phyloP scores from a whole-genome alignment of 306 rosid genomes.

The Prinsepia uniflora region DNA sequence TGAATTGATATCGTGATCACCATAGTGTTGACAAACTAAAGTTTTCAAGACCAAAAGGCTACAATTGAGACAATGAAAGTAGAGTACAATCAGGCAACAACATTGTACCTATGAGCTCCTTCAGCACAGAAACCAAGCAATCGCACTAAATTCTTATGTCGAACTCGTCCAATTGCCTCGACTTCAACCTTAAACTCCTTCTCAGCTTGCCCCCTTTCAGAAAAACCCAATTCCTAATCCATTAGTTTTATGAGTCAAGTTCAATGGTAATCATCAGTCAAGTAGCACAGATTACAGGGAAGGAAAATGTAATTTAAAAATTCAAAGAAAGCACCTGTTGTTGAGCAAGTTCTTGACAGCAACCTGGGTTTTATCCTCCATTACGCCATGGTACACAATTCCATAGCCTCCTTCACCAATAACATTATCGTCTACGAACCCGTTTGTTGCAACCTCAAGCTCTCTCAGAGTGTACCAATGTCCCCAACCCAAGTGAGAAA shows the following conservation, averaged over 20 bases:
- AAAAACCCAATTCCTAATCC: constrained; percentile 3
- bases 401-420: constrained; percentile 94
- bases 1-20: neutral
- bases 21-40: neutral
- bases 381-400: constrained; percentile 73
- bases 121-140: constrained; percentile 91
- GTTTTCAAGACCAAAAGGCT: neutral
- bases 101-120: constrained; percentile 80
- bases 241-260: constrained; percentile 10
- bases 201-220: constrained; percentile 85
- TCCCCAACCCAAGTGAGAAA: constrained; percentile 96
- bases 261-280: neutral
- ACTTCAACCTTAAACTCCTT: constrained; percentile 84
- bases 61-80: constrained; percentile 8
- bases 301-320: no score
- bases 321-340: constrained; percentile 41
- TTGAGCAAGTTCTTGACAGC: constrained; percentile 86
- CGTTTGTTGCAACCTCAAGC: constrained; percentile 71
- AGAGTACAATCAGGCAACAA: neutral
- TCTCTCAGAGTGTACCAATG: constrained; percentile 91
- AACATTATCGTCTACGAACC: constrained; percentile 60
- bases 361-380: constrained; percentile 57
- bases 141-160: constrained; percentile 82
- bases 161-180: constrained; percentile 92
- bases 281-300: neutral